A percentile compares a stretch with the other conserved stretches of the same genome.
Evolutionary conservation across 148 eudicot genomes (phyloP).

Genomic region (Cornus suecica): DNA sequence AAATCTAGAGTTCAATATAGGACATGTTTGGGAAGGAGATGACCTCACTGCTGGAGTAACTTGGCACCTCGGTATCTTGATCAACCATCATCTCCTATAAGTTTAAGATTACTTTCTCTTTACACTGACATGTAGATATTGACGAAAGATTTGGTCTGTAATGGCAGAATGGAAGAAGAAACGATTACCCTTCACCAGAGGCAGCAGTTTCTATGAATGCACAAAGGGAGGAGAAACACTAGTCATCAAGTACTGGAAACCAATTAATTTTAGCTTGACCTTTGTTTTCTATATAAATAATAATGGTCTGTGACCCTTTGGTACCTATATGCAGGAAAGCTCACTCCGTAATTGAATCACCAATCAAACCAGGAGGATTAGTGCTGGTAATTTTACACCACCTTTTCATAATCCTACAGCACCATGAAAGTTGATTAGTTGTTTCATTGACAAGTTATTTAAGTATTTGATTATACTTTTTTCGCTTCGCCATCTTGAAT

Average conservation of each 20-base stretch:
- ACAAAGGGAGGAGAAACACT: conserved; percentile 41
- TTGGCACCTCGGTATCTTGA: conserved; percentile 74
- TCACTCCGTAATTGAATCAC: conserved; percentile 68
- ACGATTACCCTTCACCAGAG: conserved; percentile 75
- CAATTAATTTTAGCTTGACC: neutral
- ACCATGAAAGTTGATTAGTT: neutral
- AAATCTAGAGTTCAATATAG: conserved; percentile 50
- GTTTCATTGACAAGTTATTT: neutral
- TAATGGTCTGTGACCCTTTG: neutral
- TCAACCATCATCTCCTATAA: neutral
- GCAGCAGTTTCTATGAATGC: conserved; percentile 60
- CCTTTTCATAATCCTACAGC: neutral
- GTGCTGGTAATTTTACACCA: conserved; percentile 49
- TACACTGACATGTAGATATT: neutral
- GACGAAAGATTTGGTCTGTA: neutral
- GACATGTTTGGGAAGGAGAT: conserved; percentile 55
- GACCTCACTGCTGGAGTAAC: conserved; percentile 36
- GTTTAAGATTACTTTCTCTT: neutral
- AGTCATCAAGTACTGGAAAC: conserved; percentile 48
- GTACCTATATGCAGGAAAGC: conserved; percentile 50
- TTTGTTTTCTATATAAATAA: neutral
- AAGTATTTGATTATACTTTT: too few relatives aligned
- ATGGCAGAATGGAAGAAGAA: conserved; percentile 80
- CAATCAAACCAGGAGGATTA: conserved; percentile 72
- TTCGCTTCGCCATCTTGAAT: neutral